Base-by-base conservation (phyloP, 2,329 filamentous ascomycete genomes). In the Aspergillus viridinutans region DNA sequence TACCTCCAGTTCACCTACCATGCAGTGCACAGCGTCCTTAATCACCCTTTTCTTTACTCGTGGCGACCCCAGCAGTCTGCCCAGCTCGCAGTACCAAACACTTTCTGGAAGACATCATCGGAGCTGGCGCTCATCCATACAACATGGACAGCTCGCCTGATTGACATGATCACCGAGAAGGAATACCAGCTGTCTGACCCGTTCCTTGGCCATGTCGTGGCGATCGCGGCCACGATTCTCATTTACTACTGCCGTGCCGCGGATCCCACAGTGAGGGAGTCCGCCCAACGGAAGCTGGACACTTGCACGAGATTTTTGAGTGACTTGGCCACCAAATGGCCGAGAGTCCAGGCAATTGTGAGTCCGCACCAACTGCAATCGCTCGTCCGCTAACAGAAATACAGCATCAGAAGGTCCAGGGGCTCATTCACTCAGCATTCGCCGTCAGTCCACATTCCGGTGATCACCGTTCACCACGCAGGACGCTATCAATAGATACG, bases 1-100 rank as follows among this genome's bases (percentile, higher is more conserved):
- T 67, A 64, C 50, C 61, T 69, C 45, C 69, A 71, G 50, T 66
- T 71, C 52, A 67, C 62, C 2, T 70, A 71, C 53, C 68, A 71
- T 23, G 62, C 66, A 4, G 67, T 71, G 23, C 68, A 70, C 53
- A 68, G 61, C 47, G 60, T 70, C 20, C 56, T 71, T 5, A 71
- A 71, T 26, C 69, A 71, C 48, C 69, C 69, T 7, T 71, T 71
- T 23, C 52, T 69, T 8, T 69, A 38, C 32, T 38, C 32, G 14
- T 38, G 32, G 32, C 32, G 32, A 7, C 32, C 32, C 1, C 32
- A 38, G 32, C 32, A 38, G 5, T 7, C 32, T 7, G 32, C 32
- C 5, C 32, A 38, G 14, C 32, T 38, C 17, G 32, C 32, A 38
- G 32, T 38, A 17, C 32, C 32, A 7, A 38, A 38, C 14, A 38